Evolutionary conservation across 2,329 filamentous ascomycete genomes (phyloP).

Genomic region (Talaromyces verruculosus): DNA sequence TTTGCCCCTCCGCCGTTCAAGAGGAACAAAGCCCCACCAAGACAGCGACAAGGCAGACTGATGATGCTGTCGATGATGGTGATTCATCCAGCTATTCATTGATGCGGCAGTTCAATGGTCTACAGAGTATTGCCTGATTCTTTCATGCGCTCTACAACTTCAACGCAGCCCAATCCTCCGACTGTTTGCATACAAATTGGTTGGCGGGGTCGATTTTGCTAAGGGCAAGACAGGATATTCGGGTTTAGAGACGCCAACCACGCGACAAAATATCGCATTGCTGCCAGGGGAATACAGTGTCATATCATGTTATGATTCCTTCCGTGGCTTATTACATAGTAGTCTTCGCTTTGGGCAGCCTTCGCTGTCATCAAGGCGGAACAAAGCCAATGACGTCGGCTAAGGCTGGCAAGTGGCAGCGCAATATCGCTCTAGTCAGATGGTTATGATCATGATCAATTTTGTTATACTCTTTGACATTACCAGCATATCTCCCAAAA

Average conservation of each 20-base stretch:
- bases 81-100: background rate
- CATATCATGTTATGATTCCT: background rate
- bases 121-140: background rate
- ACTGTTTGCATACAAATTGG: background rate
- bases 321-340: background rate
- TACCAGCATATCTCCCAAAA: background rate
- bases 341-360: background rate
- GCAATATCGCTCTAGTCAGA: background rate
- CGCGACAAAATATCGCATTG: background rate
- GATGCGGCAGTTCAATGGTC: no score
- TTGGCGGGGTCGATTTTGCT: background rate
- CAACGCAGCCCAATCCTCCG: background rate
- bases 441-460: background rate
- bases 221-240: background rate
- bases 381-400: constrained; percentile 5
- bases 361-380: background rate
- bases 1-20: constrained; percentile 21
- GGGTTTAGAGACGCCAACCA: background rate
- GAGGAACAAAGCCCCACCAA: background rate
- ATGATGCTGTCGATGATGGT: background rate
- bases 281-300: background rate
- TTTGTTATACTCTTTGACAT: background rate
- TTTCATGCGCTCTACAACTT: background rate
- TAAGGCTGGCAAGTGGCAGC: background rate
- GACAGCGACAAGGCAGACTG: background rate